Evolutionary conservation across 805 yeast genomes (phyloP).

Genomic region (Wickerhamomyces silvicola): DNA sequence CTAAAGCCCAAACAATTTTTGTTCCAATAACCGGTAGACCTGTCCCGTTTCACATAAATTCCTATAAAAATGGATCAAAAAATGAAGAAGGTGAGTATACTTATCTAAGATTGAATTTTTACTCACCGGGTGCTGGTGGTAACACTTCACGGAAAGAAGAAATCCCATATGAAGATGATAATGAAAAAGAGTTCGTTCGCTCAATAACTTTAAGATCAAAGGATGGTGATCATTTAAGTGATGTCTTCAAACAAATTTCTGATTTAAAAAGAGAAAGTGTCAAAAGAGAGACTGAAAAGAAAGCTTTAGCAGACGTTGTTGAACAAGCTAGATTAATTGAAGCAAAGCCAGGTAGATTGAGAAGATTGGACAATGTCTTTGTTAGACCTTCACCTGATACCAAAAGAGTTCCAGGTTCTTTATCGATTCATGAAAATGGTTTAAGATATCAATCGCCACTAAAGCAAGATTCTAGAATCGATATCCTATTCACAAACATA

Average conservation of each 20-base stretch:
- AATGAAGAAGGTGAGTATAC: constrained; percentile 96
- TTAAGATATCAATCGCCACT: constrained; percentile 85
- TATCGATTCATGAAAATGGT: constrained; percentile 94
- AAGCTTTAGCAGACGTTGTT: constrained; percentile 89
- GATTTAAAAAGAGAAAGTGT: constrained; percentile 90
- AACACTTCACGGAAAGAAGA: constrained; percentile 64
- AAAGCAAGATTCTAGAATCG: constrained; percentile 80
- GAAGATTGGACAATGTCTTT: constrained; percentile 80
- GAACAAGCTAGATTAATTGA: constrained; percentile 85
- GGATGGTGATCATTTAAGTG: constrained; percentile 86
- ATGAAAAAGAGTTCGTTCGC: constrained; percentile 80
- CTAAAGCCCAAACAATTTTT: constrained; percentile 80
- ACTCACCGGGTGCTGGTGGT: constrained; percentile 86
- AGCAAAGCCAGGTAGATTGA: constrained; percentile 75
- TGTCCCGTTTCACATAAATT: constrained; percentile 93
- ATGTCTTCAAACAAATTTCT: constrained; percentile 80
- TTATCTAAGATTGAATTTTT: constrained; percentile 81
- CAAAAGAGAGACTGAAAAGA: constrained; percentile 84
- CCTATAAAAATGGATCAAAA: constrained; percentile 90
- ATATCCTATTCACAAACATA: constrained; percentile 82
- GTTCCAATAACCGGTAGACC: constrained; percentile 93
- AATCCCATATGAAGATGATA: constrained; percentile 84
- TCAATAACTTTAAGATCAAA: constrained; percentile 83
- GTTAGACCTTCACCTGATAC: constrained; percentile 96
- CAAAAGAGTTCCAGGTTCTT: constrained; percentile 87